phyloP scores from a whole-genome alignment of 2,329 filamentous ascomycete genomes.

The Penicillium nordicum region DNA sequence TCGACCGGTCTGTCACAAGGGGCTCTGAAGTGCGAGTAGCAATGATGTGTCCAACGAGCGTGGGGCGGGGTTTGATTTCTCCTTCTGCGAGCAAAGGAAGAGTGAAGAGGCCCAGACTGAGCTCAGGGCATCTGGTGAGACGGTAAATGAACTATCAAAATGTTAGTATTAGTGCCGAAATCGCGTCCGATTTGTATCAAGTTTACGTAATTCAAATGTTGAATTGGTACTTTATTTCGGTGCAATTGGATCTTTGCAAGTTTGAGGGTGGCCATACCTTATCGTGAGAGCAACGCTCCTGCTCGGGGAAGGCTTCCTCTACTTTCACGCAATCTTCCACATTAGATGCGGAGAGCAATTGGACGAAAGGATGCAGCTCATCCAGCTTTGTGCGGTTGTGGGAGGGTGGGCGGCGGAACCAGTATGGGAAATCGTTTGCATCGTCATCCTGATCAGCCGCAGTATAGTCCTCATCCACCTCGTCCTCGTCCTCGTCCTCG shows the following conservation, averaged over 20 bases:
- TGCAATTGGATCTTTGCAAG: neutral
- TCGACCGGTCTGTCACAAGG: conserved; percentile 69
- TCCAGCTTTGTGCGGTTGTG: conserved; percentile 45
- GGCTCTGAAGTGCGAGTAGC: conserved; percentile 65
- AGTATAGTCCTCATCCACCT: conserved; percentile 41
- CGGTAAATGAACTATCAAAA: conserved; percentile 67
- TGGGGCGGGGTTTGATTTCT: conserved; percentile 58
- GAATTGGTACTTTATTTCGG: neutral
- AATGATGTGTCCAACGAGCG: conserved; percentile 73
- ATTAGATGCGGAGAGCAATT: conserved; percentile 60
- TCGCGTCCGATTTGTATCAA: neutral
- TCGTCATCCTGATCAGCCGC: conserved; percentile 44
- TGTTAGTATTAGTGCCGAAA: conserved; percentile 17
- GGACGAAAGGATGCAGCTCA: conserved; percentile 68
- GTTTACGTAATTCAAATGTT: neutral
- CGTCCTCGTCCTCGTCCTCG: conserved; percentile 34
- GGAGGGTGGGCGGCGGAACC: conserved; percentile 40
- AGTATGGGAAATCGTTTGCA: conserved; percentile 40
- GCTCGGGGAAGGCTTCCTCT: conserved; percentile 58
- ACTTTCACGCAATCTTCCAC: conserved; percentile 55
- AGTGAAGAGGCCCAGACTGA: conserved; percentile 78
- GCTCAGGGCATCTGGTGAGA: conserved; percentile 68
- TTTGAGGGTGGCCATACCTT: conserved; percentile 49
- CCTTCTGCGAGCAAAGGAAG: conserved; percentile 50
- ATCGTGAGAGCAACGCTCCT: conserved; percentile 56